Evolutionary conservation across 2,329 filamentous ascomycete species (phyloP).

Genomic region (Botrytis hyacinthi): DNA sequence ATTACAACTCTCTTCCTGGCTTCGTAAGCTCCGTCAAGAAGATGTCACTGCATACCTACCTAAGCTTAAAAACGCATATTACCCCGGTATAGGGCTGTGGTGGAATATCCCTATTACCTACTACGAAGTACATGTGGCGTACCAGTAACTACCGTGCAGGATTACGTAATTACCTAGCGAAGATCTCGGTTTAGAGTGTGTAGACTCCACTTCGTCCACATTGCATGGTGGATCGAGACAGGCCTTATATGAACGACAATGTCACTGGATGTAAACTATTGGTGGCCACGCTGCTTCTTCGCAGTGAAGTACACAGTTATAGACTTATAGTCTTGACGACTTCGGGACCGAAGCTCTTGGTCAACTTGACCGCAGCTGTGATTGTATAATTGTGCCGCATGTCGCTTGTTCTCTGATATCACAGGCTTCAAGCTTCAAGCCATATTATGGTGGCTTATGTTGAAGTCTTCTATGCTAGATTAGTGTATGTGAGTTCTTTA

Average conservation of each 20-base stretch:
- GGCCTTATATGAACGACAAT: neutral
- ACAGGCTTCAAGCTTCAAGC: neutral
- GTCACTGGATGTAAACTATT: neutral
- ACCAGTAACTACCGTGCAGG: neutral
- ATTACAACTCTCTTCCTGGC: neutral
- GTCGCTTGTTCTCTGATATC: neutral
- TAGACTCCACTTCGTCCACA: neutral
- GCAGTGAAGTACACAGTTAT: neutral
- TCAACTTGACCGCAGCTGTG: neutral
- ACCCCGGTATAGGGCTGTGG: neutral
- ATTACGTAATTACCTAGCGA: neutral
- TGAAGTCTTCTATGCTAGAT: neutral
- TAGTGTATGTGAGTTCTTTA: accelerated
- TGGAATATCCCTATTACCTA: neutral
- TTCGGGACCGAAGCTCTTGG: neutral
- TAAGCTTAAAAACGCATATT: neutral
- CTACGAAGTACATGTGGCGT: neutral
- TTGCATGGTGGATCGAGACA: neutral
- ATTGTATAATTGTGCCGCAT: neutral
- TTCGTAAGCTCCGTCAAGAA: neutral
- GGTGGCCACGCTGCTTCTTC: neutral
- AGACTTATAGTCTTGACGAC: neutral
- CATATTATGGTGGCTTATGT: neutral
- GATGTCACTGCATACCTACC: neutral
- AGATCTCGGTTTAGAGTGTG: neutral